Conservation (phyloP, 768 basidiomycete species). For the Coprinellus micaceus region DNA sequence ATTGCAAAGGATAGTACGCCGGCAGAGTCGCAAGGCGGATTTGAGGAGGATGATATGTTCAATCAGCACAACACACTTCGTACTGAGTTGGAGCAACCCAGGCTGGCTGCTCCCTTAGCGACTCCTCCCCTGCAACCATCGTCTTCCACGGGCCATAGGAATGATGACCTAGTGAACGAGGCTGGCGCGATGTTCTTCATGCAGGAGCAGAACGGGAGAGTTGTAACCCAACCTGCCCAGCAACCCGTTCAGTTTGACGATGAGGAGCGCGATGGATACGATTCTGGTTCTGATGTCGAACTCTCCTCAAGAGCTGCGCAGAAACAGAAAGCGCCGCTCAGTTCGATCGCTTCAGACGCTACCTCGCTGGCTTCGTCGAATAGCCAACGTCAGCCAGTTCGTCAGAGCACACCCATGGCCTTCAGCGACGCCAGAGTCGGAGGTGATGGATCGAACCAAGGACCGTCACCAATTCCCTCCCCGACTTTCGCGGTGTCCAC, state of each 20-base stretch:
- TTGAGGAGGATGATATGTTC: not conserved
- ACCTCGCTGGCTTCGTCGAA: conserved; percentile 10
- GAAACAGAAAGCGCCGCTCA: not conserved
- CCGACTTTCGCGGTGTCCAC: conserved; percentile 12
- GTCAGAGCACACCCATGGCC: conserved; percentile 37
- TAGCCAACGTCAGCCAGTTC: conserved; percentile 22
- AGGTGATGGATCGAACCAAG: conserved; percentile 17
- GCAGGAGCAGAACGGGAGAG: conserved; percentile 37
- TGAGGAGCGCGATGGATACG: conserved; percentile 21
- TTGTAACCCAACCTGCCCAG: conserved; percentile 4
- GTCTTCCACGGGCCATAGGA: conserved; percentile 22
- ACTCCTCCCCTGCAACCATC: not conserved
- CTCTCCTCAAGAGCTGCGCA: not conserved
- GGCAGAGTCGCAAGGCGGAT: too few relatives aligned
- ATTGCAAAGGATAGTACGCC: too few relatives aligned
- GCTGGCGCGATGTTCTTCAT: conserved; percentile 69
- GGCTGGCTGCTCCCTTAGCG: not conserved
- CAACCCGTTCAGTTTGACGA: conserved; percentile 30
- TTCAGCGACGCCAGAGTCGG: conserved; percentile 24
- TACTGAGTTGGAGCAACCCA: not conserved
- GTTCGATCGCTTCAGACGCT: not conserved
- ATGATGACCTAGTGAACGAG: conserved; percentile 41
- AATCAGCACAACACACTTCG: not conserved
- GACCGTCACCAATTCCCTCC: conserved; percentile 7
- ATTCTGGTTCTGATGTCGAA: conserved; percentile 2